These are phyloP conservation scores for Fusarium praegraminearum DNA, from an alignment of 2,329 filamentous ascomycete species.

Conservation along the genomic window DNA sequence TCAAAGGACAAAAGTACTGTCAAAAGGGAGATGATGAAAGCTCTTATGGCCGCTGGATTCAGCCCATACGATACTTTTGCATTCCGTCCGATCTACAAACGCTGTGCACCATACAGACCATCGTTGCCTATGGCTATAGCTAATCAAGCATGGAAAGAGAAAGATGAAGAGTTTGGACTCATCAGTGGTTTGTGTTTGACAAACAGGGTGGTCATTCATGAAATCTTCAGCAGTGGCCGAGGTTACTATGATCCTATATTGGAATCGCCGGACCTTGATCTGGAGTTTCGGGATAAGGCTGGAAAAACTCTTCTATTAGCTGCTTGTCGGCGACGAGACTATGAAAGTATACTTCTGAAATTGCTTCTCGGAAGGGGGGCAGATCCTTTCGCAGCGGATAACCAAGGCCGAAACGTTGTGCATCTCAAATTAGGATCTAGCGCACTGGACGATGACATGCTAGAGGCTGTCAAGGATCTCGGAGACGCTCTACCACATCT, in stretches of 20 bases:
- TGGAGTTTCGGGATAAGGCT: conserved; percentile 20
- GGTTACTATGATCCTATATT: conserved; percentile 21
- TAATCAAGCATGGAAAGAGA: background rate
- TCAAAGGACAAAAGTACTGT: too few relatives aligned
- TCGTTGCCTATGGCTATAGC: conserved; percentile 6
- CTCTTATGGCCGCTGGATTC: conserved; percentile 16
- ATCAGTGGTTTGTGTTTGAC: background rate
- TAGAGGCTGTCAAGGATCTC: conserved; percentile 9
- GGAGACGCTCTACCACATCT: conserved; percentile 2
- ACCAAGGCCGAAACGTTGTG: conserved; percentile 27
- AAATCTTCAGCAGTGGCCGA: conserved; percentile 11
- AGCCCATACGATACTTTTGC: conserved; percentile 15
- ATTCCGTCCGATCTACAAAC: background rate
- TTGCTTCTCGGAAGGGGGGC: conserved; percentile 28
- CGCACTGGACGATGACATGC: background rate
- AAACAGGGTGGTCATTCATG: conserved; percentile 21
- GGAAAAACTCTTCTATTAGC: conserved; percentile 31
- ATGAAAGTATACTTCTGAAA: background rate
- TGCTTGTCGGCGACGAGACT: background rate
- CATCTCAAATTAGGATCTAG: conserved; percentile 19
- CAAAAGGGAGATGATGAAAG: background rate
- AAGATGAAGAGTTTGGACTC: background rate
- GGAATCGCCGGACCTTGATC: conserved; percentile 19
- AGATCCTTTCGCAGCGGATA: conserved; percentile 22
- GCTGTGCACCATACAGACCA: background rate